Conservation (phyloP, 1,284 basidiomycete species). For the Rhodotorula sp. region DNA sequence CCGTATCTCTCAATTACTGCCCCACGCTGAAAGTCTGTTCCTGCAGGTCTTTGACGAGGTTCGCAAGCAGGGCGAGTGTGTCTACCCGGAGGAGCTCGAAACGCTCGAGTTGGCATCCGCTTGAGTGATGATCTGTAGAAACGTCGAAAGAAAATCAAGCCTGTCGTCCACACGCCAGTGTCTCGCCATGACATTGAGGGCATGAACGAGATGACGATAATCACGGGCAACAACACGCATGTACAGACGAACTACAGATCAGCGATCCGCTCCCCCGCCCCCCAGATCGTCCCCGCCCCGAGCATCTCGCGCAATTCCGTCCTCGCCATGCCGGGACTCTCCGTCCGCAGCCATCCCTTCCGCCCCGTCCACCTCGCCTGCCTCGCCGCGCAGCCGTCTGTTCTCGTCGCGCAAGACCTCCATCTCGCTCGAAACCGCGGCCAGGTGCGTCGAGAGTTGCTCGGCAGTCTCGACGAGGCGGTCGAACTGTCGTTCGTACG, state of each 20-base stretch:
- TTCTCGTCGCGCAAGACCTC: background rate
- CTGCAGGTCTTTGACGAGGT: constrained; percentile 51
- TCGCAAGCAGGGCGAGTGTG: constrained; percentile 49
- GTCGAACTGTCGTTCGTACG: constrained; percentile 35
- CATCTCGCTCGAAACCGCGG: constrained; percentile 4
- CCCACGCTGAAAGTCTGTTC: background rate
- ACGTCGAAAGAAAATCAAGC: too few species aligned
- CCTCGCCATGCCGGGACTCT: too few species aligned
- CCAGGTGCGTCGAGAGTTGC: constrained; percentile 3
- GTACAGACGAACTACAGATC: background rate
- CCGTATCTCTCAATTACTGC: too few species aligned
- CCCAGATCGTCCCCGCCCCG: too few species aligned
- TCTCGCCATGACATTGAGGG: too few species aligned
- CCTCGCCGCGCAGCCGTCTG: background rate
- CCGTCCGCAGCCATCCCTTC: too few species aligned
- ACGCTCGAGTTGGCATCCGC: constrained; percentile 34
- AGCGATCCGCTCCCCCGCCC: too few species aligned
- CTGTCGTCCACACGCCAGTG: too few species aligned
- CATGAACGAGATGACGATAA: background rate
- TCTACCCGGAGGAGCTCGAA: constrained; percentile 50
- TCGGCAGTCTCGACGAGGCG: constrained; percentile 28
- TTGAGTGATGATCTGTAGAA: too few species aligned
- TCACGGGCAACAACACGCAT: background rate
- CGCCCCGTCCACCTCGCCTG: background rate
- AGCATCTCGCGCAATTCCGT: too few species aligned